Evolutionary conservation across 805 yeast species (phyloP), one percentile per base, ranked within the genome.

Genomic region (Hanseniaspora valbyensis): DNA sequence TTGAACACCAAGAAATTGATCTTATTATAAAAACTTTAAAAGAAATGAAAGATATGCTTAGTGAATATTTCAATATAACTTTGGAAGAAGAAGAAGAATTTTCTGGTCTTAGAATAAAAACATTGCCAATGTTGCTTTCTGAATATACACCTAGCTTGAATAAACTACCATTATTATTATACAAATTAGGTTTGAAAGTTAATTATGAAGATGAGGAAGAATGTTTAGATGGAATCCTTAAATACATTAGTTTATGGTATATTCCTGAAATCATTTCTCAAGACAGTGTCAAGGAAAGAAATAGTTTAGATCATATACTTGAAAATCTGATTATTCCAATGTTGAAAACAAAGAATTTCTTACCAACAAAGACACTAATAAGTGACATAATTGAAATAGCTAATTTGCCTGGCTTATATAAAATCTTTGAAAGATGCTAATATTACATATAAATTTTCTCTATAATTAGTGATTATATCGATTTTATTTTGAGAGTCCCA

Each of bases 391-490:
- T 85, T 4, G 95, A 90, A 62, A 77, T 92, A 34, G 96, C 98
- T 0, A 88, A 81, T 61, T 65, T 92, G 28, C 97, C 97, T 1
- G 95, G 95, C 0, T 68, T 92, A 52, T 92, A 92, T 65, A 77
- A 73, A 58, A 95, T 94, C 4, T 92, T 92, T 69, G 98, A 92
- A 67, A 72, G 98, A 61, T 92, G 98, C 59, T 84, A 52, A 57
- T 16, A 43, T 21, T n/a, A 26, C 33, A 30, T 26, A 29, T 24
- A 48, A 19, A 29, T 25, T 48, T 28, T 43, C 46, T 42, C 51
- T 48, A 34, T 50, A 28, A 7, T 25, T 25, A 19, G 43, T 44
- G 8, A 30, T 52, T 10, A 40, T 24, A 19, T 34, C 43, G 2
- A 39, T 49, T 33, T 43, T 45, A 5, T 22, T 32, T 30, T 44